Conservation (phyloP, 2,329 filamentous ascomycete genomes). For the Fusarium goolgardi region DNA sequence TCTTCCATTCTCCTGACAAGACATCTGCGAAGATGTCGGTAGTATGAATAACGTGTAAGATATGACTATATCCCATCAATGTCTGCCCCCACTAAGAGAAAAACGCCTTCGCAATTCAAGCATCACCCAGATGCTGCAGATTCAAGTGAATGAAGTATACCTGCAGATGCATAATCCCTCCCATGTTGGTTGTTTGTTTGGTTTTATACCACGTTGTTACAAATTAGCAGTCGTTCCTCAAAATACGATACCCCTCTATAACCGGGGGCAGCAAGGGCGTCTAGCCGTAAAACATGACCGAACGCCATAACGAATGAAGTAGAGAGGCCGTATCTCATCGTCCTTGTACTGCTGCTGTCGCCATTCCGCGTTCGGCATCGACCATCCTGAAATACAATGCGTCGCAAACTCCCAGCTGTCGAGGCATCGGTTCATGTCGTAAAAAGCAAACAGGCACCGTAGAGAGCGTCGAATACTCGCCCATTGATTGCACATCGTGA, state of each 20-base stretch:
- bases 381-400: slow-evolving; percentile 17
- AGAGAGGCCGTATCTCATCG: slow-evolving; percentile 43
- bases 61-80: slow-evolving; percentile 32
- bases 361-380: slow-evolving; percentile 15
- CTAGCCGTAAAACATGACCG: slow-evolving; percentile 42
- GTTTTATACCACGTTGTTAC: slow-evolving; percentile 35
- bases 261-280: slow-evolving; percentile 32
- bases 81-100: slow-evolving; percentile 23
- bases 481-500: slow-evolving; percentile 13
- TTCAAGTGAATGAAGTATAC: slow-evolving; percentile 37
- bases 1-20: slow-evolving; percentile 26
- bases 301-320: slow-evolving; percentile 43
- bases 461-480: slow-evolving; percentile 16
- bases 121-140: slow-evolving; percentile 20
- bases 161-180: slow-evolving; percentile 33
- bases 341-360: slow-evolving; percentile 24
- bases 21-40: slow-evolving; percentile 30
- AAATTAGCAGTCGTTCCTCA: slow-evolving; percentile 37
- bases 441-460: slow-evolving; percentile 11
- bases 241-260: slow-evolving; percentile 32
- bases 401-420: slow-evolving; percentile 17
- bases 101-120: slow-evolving; percentile 28
- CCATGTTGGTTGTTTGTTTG: slow-evolving; percentile 24
- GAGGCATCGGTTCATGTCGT: slow-evolving; percentile 6
- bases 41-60: slow-evolving; percentile 29